Evolutionary conservation across 768 basidiomycete genomes (phyloP), one percentile per base, ranked within the genome.

Genomic region (Mycena crocata): DNA sequence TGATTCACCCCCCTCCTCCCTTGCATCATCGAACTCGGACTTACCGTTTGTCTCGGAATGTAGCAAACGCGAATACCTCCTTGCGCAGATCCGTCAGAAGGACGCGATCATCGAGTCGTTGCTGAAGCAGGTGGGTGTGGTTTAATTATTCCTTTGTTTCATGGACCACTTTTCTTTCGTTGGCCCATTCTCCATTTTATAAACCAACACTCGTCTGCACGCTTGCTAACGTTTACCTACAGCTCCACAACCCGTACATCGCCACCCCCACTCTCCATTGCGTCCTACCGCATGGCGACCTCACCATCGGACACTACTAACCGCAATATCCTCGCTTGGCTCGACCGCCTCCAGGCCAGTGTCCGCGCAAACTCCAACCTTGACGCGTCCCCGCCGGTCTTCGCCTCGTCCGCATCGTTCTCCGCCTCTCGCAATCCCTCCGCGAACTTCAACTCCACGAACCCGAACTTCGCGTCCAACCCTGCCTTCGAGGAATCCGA

Each of bases 51-150:
- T 79, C 72, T 76, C 76, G 71, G 73, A 68, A 23, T 80, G 77
- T 71, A 95, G 93, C 74, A 94, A 94, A 81, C 88, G 93, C 63
- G 94, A 95, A 73, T 94, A 94, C 74, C 83, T 95, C 21, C 86
- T 95, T 28, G 92, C 93, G 6, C 92, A 95, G 75, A 90, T 95
- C 68, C 86, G 90, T 58, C 93, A 95, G 80, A 95, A 95, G 81
- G 93, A 95, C 80, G 83, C 88, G 23, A 91, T 95, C 71, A 95
- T 95, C 70, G 92, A 94, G 68, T 91, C 89, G 17, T 86, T 95
- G 17, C 85, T 95, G 69, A 94, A 94, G 75, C 93, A 94, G 83
- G 93, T 90, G 35, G 17, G 83, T 76, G 1, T 34, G 58, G 28
- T n/a, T 37, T 28, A n/a, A n/a, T n/a, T n/a, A n/a, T n/a, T n/a